A percentile compares a stretch with the other conserved stretches of the same genome.
These are phyloP conservation scores for Pythium periplocum DNA, from an alignment of 352 stramenopile genomes.

Conservation along the genomic window DNA sequence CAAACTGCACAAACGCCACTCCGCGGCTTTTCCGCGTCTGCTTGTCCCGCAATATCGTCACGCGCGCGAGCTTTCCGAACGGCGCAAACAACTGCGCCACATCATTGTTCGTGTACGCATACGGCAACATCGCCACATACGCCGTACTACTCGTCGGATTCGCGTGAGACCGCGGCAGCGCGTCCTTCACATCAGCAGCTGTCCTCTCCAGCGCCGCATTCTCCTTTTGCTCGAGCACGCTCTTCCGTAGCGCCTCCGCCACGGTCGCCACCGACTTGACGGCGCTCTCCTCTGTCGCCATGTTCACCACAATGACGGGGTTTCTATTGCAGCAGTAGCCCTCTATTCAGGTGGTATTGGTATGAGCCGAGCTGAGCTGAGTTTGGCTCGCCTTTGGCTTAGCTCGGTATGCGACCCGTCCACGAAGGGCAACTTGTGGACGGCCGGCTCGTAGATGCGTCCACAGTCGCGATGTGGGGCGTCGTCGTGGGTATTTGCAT, in stretches of 20 bases:
- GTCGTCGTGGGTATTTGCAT: constrained; percentile 17
- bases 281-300: no score
- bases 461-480: constrained; percentile 20
- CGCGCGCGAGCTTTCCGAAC: constrained; percentile 68
- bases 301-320: no score
- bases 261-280: background rate
- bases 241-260: constrained; percentile 2
- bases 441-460: background rate
- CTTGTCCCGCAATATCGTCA: constrained; percentile 74
- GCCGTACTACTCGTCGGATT: constrained; percentile 41
- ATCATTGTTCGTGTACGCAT: constrained; percentile 84
- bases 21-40: constrained; percentile 65
- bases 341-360: no score
- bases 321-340: no score
- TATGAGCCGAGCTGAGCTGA: no score
- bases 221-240: constrained; percentile 8
- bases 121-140: constrained; percentile 88
- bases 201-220: constrained; percentile 9
- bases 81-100: constrained; percentile 79
- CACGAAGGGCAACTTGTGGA: background rate
- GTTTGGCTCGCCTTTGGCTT: no score
- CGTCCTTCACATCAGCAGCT: background rate
- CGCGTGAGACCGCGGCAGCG: no score
- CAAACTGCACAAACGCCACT: constrained; percentile 86
- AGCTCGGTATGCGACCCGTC: no score